Evolutionary conservation across 1,139 yeast species (phyloP).

Genomic region (Eremothecium gossypii): DNA sequence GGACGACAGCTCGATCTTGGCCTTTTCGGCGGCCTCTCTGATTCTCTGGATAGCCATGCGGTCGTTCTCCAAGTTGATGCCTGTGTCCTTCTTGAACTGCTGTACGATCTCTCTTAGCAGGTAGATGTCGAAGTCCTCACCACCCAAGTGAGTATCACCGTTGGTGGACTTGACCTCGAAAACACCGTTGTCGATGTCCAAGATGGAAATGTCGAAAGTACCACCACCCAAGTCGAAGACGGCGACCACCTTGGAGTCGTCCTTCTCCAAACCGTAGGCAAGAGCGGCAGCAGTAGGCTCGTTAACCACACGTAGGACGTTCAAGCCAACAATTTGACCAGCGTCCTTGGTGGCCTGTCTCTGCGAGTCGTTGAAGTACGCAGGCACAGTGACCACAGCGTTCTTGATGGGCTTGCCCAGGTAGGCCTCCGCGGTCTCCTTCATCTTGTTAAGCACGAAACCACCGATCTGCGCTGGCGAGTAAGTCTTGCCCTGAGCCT

Average conservation of each 20-base stretch:
- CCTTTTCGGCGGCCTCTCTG: constrained; percentile 99
- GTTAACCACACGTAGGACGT: constrained; percentile 93
- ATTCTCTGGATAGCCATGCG: constrained; percentile 99
- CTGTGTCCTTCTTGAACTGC: constrained; percentile 85
- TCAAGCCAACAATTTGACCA: constrained; percentile 93
- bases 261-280: constrained; percentile 92
- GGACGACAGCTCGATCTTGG: constrained; percentile 95
- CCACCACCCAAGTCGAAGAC: constrained; percentile 99
- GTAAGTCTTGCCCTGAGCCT: constrained; percentile 87
- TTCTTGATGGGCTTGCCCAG: constrained; percentile 75
- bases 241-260: constrained; percentile 79
- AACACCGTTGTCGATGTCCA: constrained; percentile 93
- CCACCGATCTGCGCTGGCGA: constrained; percentile 98
- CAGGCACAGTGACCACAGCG: constrained; percentile 97
- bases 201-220: constrained; percentile 93
- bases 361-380: constrained; percentile 96
- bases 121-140: constrained; percentile 89
- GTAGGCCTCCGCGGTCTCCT: constrained; percentile 92
- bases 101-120: constrained; percentile 84
- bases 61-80: constrained; percentile 81
- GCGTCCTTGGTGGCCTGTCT: constrained; percentile 99
- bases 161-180: constrained; percentile 97
- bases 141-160: constrained; percentile 99
- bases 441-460: constrained; percentile 81
- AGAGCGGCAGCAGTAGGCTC: constrained; percentile 99